These are phyloP conservation scores for Saccharomyces hybrid DNA, from an alignment of 1,139 yeast genomes.

Conservation along the genomic window DNA sequence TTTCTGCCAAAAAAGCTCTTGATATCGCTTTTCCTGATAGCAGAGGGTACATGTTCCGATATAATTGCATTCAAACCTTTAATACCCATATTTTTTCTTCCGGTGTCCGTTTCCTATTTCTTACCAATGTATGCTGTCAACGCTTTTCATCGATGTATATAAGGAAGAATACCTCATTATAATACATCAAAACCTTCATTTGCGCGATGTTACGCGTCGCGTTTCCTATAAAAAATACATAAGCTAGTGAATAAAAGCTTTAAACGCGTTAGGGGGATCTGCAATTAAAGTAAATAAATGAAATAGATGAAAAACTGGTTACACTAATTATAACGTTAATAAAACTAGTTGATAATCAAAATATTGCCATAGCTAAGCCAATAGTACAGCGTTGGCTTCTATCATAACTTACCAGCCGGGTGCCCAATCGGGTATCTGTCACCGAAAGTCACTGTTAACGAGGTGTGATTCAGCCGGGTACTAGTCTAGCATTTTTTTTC, in stretches of 20 bases:
- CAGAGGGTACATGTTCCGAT: slow-evolving; percentile 81
- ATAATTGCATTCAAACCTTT: slow-evolving; percentile 56
- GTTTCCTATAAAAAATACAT: background rate
- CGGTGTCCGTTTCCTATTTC: background rate
- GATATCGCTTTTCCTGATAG: slow-evolving; percentile 71
- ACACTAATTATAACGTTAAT: no score
- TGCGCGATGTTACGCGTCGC: background rate
- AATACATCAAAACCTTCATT: background rate
- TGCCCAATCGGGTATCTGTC: background rate
- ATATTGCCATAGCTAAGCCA: background rate
- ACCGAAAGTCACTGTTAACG: background rate
- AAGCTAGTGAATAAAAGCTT: background rate
- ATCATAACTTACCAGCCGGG: background rate
- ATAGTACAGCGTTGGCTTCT: background rate
- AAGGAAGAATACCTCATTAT: background rate
- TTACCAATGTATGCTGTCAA: background rate
- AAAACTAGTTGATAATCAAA: background rate
- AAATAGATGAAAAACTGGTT: no score
- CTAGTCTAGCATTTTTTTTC: background rate
- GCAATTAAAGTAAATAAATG: no score
- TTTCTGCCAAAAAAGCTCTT: slow-evolving; percentile 86
- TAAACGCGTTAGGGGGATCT: background rate
- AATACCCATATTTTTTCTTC: slow-evolving; percentile 52
- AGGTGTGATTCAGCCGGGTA: background rate
- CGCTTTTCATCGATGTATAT: background rate